Conservation (phyloP, 495 filamentous ascomycete species). For the Aspergillus heteromorphus region DNA sequence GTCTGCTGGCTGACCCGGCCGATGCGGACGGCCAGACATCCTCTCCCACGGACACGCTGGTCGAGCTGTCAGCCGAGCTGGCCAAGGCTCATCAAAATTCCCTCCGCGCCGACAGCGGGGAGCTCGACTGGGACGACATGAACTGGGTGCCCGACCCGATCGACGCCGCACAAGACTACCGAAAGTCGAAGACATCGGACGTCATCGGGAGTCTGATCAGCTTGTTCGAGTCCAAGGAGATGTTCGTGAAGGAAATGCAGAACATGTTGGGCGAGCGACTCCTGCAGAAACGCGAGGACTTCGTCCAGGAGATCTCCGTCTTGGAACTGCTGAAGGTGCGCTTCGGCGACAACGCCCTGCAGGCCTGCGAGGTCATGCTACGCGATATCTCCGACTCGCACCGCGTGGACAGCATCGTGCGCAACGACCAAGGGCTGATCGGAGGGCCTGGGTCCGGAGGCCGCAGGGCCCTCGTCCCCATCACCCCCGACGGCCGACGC, state of each 20-base stretch:
- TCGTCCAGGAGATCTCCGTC: constrained; percentile 72
- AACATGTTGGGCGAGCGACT: constrained; percentile 77
- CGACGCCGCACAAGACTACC: constrained; percentile 88
- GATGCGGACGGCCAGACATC: constrained; percentile 36
- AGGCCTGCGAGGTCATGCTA: constrained; percentile 95
- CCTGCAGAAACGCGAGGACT: constrained; percentile 62
- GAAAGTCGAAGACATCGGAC: constrained; percentile 79
- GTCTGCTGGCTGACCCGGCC: constrained; percentile 66
- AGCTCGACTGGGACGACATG: constrained; percentile 84
- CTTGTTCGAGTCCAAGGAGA: constrained; percentile 77
- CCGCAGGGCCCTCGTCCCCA: neutral
- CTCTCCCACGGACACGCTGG: constrained; percentile 49
- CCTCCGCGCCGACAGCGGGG: constrained; percentile 51
- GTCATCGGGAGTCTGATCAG: constrained; percentile 88
- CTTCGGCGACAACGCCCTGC: constrained; percentile 78
- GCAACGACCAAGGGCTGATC: constrained; percentile 40
- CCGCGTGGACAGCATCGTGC: constrained; percentile 61
- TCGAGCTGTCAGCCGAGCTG: constrained; percentile 73
- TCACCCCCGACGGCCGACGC: neutral
- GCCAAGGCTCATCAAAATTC: constrained; percentile 51
- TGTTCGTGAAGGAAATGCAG: constrained; percentile 92
- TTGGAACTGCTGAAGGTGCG: constrained; percentile 83
- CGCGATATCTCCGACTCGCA: constrained; percentile 86
- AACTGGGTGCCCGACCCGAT: constrained; percentile 87
- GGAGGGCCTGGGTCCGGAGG: constrained; percentile 7